Evolutionary conservation across 176 grass and related monocot species (phyloP).

Genomic region (Triticum timopheevii): DNA sequence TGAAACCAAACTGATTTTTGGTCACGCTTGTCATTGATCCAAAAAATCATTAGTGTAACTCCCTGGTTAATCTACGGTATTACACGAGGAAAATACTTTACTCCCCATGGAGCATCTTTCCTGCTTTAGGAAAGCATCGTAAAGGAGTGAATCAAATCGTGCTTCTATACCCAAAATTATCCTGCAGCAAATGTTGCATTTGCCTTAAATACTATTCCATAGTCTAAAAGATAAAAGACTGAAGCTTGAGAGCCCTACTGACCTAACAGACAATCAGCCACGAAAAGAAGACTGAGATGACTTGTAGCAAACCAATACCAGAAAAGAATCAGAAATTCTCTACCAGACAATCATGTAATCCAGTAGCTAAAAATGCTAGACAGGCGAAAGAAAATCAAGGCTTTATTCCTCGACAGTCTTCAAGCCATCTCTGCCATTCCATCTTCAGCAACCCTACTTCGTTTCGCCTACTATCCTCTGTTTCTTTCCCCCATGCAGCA

Average conservation of each 20-base stretch:
- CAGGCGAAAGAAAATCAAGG: background rate
- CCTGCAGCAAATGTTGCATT: slow-evolving; percentile 4
- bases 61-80: background rate
- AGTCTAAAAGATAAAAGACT: background rate
- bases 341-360: background rate
- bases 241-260: background rate
- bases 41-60: slow-evolving; percentile 1
- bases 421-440: background rate
- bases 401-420: background rate
- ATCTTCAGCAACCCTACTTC: slow-evolving; percentile 1
- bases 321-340: slow-evolving; percentile 2
- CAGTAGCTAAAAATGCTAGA: background rate
- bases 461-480: background rate
- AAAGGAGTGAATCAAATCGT: background rate
- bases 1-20: no score
- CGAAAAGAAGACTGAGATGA: background rate
- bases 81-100: background rate
- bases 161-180: background rate
- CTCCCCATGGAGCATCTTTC: background rate
- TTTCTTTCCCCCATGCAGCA: background rate
- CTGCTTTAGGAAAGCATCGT: background rate
- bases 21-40: no score
- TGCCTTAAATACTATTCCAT: background rate
- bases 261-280: background rate
- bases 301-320: background rate